A percentile compares a stretch with the other conserved stretches of the same genome.
Evolutionary conservation across 164 flowering plant genomes (phyloP).

Genomic region (Vitis riparia): DNA sequence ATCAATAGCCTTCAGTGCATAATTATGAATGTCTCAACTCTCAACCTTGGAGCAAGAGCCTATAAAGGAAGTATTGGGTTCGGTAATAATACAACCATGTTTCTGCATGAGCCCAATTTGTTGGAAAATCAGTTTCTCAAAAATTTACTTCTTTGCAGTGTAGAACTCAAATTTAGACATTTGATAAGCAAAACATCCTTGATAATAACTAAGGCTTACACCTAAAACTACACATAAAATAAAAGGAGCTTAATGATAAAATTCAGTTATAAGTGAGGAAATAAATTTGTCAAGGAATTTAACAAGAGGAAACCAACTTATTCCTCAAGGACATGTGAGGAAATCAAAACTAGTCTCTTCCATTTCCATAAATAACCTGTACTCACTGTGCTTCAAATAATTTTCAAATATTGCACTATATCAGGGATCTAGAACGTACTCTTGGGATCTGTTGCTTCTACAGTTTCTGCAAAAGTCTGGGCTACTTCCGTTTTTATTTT

Average conservation of each 20-base stretch:
- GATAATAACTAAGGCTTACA: background rate
- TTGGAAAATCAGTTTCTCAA: background rate
- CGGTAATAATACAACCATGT: no score
- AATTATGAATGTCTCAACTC: no score
- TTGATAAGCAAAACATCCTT: background rate
- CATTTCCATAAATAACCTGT: background rate
- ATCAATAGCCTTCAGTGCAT: no score
- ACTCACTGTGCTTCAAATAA: background rate
- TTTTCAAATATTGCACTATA: background rate
- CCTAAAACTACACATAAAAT: background rate
- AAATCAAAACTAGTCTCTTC: background rate
- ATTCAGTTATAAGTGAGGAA: no score
- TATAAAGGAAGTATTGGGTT: no score
- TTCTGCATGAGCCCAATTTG: background rate
- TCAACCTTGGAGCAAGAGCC: no score
- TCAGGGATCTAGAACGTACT: background rate
- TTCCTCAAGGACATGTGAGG: background rate
- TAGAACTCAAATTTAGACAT: background rate
- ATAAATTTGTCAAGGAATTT: no score
- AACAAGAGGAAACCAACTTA: no score
- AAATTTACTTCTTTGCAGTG: background rate
- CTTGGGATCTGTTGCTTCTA: conserved; percentile 3
- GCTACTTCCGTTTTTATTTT: conserved; percentile 14
- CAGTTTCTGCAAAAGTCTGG: conserved; percentile 1
- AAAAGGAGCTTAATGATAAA: no score